These are phyloP conservation scores for Emericellopsis atlantica DNA, from an alignment of 2,329 filamentous ascomycete species.

Conservation along the genomic window DNA sequence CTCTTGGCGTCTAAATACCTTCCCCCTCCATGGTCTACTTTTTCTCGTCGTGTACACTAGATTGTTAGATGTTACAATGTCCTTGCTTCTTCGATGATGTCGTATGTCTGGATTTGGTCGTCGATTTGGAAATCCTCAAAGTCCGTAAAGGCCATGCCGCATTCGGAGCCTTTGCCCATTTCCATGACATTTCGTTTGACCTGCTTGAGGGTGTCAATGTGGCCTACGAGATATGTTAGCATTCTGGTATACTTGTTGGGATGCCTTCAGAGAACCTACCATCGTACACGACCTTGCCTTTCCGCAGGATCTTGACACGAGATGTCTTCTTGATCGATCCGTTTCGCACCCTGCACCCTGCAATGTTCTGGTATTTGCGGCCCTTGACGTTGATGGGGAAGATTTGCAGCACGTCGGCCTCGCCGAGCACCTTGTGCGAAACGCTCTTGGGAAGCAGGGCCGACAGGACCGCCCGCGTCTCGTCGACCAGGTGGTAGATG, in stretches of 20 bases:
- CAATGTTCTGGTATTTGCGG: constrained; percentile 59
- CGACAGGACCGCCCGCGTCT: constrained; percentile 55
- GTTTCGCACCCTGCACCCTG: constrained; percentile 79
- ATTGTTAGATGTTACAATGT: constrained; percentile 34
- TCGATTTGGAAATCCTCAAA: constrained; percentile 71
- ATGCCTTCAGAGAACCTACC: constrained; percentile 44
- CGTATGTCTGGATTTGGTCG: constrained; percentile 80
- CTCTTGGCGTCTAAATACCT: background rate
- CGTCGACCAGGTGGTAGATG: constrained; percentile 70
- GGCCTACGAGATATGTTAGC: constrained; percentile 38
- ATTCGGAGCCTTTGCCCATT: constrained; percentile 88
- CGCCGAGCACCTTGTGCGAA: constrained; percentile 62
- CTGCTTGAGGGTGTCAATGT: constrained; percentile 72
- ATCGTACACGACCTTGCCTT: constrained; percentile 61
- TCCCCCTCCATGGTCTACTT: background rate
- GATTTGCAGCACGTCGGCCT: constrained; percentile 72
- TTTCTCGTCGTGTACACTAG: background rate
- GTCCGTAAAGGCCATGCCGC: constrained; percentile 71
- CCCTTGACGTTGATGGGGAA: constrained; percentile 77
- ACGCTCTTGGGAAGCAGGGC: constrained; percentile 56
- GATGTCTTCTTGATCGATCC: constrained; percentile 53
- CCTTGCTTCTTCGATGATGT: constrained; percentile 64
- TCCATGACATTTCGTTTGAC: constrained; percentile 84
- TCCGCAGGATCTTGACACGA: constrained; percentile 60
- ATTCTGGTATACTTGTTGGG: background rate